Evolutionary conservation across 139 green algal genomes (phyloP).

Genomic region (Coelastrella sp.): DNA sequence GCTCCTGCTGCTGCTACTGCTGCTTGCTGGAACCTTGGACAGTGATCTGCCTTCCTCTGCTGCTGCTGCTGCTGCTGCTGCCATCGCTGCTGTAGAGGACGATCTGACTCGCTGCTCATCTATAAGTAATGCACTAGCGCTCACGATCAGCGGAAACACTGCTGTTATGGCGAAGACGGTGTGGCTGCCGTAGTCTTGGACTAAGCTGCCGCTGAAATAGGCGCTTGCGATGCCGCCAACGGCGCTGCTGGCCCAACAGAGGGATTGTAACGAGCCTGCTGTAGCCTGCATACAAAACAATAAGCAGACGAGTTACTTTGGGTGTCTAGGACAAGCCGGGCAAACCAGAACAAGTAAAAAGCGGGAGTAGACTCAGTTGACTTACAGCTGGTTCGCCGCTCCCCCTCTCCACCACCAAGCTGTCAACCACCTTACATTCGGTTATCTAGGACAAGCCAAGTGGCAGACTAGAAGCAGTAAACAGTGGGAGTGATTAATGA

Average conservation of each 20-base stretch:
- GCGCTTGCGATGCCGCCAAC: slow-evolving; percentile 86
- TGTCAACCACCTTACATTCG: slow-evolving; percentile 99
- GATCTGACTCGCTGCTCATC: slow-evolving; percentile 57
- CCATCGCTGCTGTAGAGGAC: background rate
- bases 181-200: slow-evolving; percentile 67
- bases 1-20: slow-evolving; percentile 26
- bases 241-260: slow-evolving; percentile 92
- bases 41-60: background rate
- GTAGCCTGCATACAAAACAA: slow-evolving; percentile 81
- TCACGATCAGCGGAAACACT: slow-evolving; percentile 77
- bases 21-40: background rate
- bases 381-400: slow-evolving; percentile 63
- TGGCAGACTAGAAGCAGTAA: too few relatives aligned
- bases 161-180: slow-evolving; percentile 72
- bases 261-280: slow-evolving; percentile 89
- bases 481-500: background rate
- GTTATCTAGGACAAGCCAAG: too few relatives aligned
- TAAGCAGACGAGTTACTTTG: too few relatives aligned
- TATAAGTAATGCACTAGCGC: slow-evolving; percentile 68
- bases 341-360: too few relatives aligned
- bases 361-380: too few relatives aligned
- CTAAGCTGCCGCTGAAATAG: slow-evolving; percentile 91
- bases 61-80: background rate
- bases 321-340: too few relatives aligned
- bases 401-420: slow-evolving; percentile 91